A percentile compares a stretch with the other conserved stretches of the same genome.
phyloP scores from a whole-genome alignment of 371 early-diverging fungal species.

The Rhizopus sp. region DNA sequence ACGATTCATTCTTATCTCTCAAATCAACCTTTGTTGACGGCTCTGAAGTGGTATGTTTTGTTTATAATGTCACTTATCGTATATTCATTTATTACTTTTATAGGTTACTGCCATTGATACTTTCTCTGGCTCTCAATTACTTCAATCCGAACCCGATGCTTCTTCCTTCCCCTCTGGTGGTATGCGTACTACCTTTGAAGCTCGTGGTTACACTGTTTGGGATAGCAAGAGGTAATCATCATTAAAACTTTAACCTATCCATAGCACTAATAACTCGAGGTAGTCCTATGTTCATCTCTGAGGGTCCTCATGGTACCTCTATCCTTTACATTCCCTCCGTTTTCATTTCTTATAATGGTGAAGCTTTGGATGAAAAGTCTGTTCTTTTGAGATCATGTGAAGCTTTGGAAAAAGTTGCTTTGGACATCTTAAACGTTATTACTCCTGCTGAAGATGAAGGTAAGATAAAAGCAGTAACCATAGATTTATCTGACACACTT shows the following conservation, averaged over 20 bases:
- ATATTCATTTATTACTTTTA: too few relatives aligned
- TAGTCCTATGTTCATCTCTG: slow-evolving; percentile 95
- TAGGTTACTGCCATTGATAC: slow-evolving; percentile 85
- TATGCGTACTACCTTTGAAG: slow-evolving; percentile 97
- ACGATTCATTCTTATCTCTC: slow-evolving; percentile 94
- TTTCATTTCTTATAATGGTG: slow-evolving; percentile 98
- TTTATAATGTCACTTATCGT: too few relatives aligned
- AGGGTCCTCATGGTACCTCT: slow-evolving; percentile 89
- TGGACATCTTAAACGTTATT: slow-evolving; percentile 75
- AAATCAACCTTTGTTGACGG: slow-evolving; percentile 73
- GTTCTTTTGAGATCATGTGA: slow-evolving; percentile 91
- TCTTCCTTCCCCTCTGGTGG: slow-evolving; percentile 99
- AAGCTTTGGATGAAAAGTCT: slow-evolving; percentile 98
- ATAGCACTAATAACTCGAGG: background rate
- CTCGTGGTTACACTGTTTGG: slow-evolving; percentile 99
- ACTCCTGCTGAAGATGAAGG: slow-evolving; percentile 58
- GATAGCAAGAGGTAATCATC: slow-evolving; percentile 79
- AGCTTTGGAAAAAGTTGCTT: slow-evolving; percentile 78
- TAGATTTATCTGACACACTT: background rate
- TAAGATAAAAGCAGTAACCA: slow-evolving; percentile 7
- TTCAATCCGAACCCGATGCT: slow-evolving; percentile 99
- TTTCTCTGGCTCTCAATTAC: slow-evolving; percentile 94
- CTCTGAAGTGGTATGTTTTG: slow-evolving; percentile 69
- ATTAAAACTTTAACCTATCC: background rate
- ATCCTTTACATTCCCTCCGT: slow-evolving; percentile 96